These are phyloP conservation scores for Penicillium nordicum DNA, from an alignment of 2,329 filamentous ascomycete genomes.

Conservation along the genomic window DNA sequence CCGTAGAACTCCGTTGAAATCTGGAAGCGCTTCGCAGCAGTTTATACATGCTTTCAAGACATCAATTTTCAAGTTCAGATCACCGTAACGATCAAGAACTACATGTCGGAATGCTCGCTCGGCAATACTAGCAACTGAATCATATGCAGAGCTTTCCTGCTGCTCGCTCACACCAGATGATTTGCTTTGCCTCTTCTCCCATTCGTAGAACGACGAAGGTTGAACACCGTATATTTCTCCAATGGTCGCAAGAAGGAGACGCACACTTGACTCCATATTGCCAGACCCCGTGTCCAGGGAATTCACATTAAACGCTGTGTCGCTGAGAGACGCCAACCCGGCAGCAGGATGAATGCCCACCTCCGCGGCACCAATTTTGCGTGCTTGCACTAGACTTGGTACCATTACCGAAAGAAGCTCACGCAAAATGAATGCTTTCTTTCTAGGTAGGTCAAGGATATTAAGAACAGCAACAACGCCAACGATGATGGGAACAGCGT, in stretches of 20 bases:
- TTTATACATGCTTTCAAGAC: conserved; percentile 86
- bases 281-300: conserved; percentile 41
- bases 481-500: conserved; percentile 74
- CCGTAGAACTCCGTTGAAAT: conserved; percentile 83
- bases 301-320: conserved; percentile 46
- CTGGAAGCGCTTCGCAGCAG: conserved; percentile 88
- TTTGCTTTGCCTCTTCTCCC: conserved; percentile 28
- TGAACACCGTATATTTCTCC: conserved; percentile 43
- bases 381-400: conserved; percentile 79
- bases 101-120: conserved; percentile 47
- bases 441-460: conserved; percentile 73
- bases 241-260: conserved; percentile 36
- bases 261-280: conserved; percentile 43
- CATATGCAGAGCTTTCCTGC: conserved; percentile 27
- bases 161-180: conserved; percentile 17
- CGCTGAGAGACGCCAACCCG: conserved; percentile 69
- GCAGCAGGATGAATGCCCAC: conserved; percentile 93
- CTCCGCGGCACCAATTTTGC: conserved; percentile 91
- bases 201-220: conserved; percentile 34
- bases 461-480: conserved; percentile 86
- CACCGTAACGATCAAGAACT: conserved; percentile 62
- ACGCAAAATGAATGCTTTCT: conserved; percentile 85
- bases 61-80: conserved; percentile 75
- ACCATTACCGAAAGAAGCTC: conserved; percentile 82
- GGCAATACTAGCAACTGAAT: conserved; percentile 38